These are phyloP conservation scores for Cichorium intybus DNA, from an alignment of 140 eudicot species.

Conservation along the genomic window DNA sequence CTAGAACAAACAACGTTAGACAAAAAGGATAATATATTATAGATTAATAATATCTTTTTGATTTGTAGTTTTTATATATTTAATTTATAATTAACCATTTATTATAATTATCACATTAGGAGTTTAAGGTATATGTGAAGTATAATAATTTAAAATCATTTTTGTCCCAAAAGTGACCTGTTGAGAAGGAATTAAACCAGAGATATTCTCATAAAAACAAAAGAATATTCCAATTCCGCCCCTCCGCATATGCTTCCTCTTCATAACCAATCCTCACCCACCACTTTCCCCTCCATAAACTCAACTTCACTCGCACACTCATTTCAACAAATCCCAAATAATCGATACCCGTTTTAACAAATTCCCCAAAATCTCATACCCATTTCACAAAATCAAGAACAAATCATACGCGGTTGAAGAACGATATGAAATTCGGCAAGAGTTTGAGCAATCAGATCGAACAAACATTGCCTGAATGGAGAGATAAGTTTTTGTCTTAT, in stretches of 20 bases:
- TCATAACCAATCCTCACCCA: conserved; percentile 13
- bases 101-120: too few relatives aligned
- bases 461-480: conserved; percentile 87
- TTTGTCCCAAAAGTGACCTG: conserved; percentile 1
- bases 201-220: conserved; percentile 32
- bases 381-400: conserved; percentile 10
- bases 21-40: neutral
- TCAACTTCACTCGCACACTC: neutral
- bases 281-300: conserved; percentile 15
- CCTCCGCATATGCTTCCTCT: conserved; percentile 44
- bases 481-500: conserved; percentile 81
- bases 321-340: neutral
- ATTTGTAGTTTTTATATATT: neutral
- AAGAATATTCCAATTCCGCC: conserved; percentile 55
- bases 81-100: neutral
- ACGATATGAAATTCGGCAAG: conserved; percentile 82
- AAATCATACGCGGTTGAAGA: neutral
- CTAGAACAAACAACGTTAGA: too few relatives aligned
- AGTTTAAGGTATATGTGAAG: neutral
- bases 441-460: conserved; percentile 80
- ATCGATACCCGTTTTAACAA: neutral
- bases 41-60: neutral
- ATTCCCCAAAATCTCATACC: neutral
- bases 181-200: conserved; percentile 40
- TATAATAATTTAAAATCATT: neutral